A percentile compares a stretch with the other conserved stretches of the same genome.
phyloP scores from a whole-genome alignment of 306 rosid species.

The Vigna angularis region DNA sequence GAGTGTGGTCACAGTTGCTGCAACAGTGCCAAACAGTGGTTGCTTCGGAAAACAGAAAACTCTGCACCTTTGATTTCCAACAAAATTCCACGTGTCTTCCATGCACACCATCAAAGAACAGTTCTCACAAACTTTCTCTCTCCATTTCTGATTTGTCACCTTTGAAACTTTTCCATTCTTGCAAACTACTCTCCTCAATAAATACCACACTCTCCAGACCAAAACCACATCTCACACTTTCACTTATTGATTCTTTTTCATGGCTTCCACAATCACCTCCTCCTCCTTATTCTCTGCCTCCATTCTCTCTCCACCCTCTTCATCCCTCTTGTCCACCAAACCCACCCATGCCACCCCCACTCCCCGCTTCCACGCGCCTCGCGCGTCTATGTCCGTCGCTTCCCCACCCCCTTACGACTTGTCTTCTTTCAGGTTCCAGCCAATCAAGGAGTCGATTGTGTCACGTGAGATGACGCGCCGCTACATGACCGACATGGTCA shows the following conservation, averaged over 20 bases:
- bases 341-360: slow-evolving; percentile 22
- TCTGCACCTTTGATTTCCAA: background rate
- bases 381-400: slow-evolving; percentile 53
- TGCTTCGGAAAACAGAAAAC: background rate
- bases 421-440: slow-evolving; percentile 30
- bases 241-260: background rate
- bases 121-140: background rate
- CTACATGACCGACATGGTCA: slow-evolving; percentile 91
- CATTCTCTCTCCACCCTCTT: slow-evolving; percentile 45
- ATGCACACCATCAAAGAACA: background rate
- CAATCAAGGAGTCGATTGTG: slow-evolving; percentile 71
- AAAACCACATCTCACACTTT: no score
- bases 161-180: background rate
- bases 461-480: slow-evolving; percentile 89
- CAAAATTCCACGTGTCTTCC: background rate
- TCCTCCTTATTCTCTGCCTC: slow-evolving; percentile 49
- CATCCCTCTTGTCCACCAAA: slow-evolving; percentile 46
- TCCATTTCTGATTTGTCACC: no score
- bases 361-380: slow-evolving; percentile 41
- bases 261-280: slow-evolving; percentile 57
- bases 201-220: background rate
- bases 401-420: slow-evolving; percentile 46
- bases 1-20: no score
- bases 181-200: background rate
- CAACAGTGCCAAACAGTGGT: no score